phyloP scores from a whole-genome alignment of 805 yeast species.

The Myxozyma udenii region DNA sequence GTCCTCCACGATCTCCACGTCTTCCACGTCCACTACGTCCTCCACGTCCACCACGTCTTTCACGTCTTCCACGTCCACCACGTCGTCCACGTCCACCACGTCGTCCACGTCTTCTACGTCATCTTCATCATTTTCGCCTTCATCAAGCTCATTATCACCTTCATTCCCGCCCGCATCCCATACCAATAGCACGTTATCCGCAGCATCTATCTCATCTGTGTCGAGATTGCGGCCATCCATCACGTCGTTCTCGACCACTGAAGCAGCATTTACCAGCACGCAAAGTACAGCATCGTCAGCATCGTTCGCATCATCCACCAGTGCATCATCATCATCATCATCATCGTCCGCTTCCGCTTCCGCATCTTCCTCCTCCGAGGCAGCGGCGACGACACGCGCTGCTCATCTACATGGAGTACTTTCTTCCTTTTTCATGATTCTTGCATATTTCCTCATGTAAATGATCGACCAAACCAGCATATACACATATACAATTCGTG shows the following conservation, averaged over 20 bases:
- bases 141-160: conserved; percentile 35
- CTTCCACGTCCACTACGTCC: neutral
- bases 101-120: conserved; percentile 38
- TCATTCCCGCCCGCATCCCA: conserved; percentile 6
- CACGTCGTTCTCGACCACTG: neutral
- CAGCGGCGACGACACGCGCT: conserved; percentile 27
- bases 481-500: too few species aligned
- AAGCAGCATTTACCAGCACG: neutral
- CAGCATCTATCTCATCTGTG: neutral
- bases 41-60: neutral
- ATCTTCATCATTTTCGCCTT: conserved; percentile 42
- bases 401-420: neutral
- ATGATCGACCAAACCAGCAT: too few species aligned
- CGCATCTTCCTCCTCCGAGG: conserved; percentile 42
- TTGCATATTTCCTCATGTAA: neutral
- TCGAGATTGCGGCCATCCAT: neutral
- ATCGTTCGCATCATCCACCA: neutral
- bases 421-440: neutral
- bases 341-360: conserved; percentile 38
- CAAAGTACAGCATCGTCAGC: neutral
- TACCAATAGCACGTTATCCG: neutral
- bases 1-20: neutral
- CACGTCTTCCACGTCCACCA: conserved; percentile 32
- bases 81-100: conserved; percentile 37
- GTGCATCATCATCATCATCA: conserved; percentile 33